Base-by-base conservation (phyloP, 2,329 filamentous ascomycete genomes). In the Hypoxylon sp. region DNA sequence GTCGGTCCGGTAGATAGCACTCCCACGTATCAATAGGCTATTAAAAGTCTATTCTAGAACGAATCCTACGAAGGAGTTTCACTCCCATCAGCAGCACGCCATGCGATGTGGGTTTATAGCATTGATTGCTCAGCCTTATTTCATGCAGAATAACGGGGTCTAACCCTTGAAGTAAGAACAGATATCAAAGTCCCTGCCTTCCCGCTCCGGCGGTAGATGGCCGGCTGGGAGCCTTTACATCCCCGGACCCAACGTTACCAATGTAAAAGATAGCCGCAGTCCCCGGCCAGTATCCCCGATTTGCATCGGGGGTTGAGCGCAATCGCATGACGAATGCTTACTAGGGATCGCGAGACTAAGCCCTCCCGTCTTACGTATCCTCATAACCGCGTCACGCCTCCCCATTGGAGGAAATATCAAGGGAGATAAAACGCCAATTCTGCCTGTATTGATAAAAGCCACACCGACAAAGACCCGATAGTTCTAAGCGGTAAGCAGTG, bases 381-480 rank as follows among this genome's bases (percentile, higher is more conserved):
- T 41, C n/a, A 41, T 21, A 34, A 21, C 46, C 60, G 60, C 43
- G 30, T n/a, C 17, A 30, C 38, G 51, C n/a, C 17, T 23, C 25
- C 50, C 28, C 10, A 69, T 67, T 64, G 56, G 63, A 61, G 23
- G 46, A 5, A 17, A 38, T n/a, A 48, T 13, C 34, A 43, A 52
- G 43, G 28, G 34, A 48, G 32, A 36, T 46, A 59, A 28, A 6
- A 23, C 41, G 36, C 43, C 43, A 23, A 17, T 48, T 32, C n/a
- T 51, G 9, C 19, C 45, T 52, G 17, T 30, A 38, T 32, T 17
- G 34, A 5, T 48, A 50, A 69, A 63, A 69, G 67, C 63, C 67
- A 69, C 67, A 50, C 67, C 63, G 67, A 69, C 60, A 48, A 69
- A 63, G 67, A 45, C 60, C 67, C 63, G 63, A 63, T 17, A 23